Percentiles rank a stretch among this genome's conserved stretches.
Conservation (phyloP, 148 eudicot genomes). For the Chenopodium album region DNA sequence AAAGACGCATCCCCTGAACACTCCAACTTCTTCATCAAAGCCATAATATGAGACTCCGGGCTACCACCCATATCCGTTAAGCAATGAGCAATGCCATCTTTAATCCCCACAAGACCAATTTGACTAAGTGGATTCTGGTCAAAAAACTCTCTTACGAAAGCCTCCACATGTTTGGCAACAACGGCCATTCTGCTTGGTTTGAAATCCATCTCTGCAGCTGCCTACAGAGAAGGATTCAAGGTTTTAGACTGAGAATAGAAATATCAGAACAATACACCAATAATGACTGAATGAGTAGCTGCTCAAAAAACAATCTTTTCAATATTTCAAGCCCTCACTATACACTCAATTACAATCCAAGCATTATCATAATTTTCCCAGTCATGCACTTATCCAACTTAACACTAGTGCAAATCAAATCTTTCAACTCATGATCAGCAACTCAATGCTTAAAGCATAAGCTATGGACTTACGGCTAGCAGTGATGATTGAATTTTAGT, state of each 20-base stretch:
- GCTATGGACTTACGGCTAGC: background rate
- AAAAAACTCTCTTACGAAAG: slow-evolving; percentile 88
- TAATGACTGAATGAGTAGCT: too few relatives aligned
- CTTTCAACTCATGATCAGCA: background rate
- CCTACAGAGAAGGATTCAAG: slow-evolving; percentile 41
- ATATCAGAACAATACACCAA: too few relatives aligned
- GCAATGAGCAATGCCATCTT: slow-evolving; percentile 86
- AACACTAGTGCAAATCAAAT: background rate
- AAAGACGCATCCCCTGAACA: slow-evolving; percentile 95
- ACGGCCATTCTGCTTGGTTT: slow-evolving; percentile 88
- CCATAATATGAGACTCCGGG: slow-evolving; percentile 90
- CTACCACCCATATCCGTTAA: slow-evolving; percentile 95
- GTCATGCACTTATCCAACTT: background rate
- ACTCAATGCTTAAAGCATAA: background rate
- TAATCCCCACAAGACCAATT: slow-evolving; percentile 66
- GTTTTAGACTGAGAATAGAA: background rate
- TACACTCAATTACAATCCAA: background rate
- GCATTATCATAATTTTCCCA: background rate
- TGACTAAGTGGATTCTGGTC: slow-evolving; percentile 97
- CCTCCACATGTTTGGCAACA: slow-evolving; percentile 79
- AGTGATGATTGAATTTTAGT: background rate
- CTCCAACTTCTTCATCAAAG: slow-evolving; percentile 78
- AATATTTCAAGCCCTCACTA: background rate
- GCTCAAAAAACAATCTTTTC: background rate
- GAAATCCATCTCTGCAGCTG: slow-evolving; percentile 83